phyloP scores from a whole-genome alignment of 768 basidiomycete species.

The Tricholoma terreum region DNA sequence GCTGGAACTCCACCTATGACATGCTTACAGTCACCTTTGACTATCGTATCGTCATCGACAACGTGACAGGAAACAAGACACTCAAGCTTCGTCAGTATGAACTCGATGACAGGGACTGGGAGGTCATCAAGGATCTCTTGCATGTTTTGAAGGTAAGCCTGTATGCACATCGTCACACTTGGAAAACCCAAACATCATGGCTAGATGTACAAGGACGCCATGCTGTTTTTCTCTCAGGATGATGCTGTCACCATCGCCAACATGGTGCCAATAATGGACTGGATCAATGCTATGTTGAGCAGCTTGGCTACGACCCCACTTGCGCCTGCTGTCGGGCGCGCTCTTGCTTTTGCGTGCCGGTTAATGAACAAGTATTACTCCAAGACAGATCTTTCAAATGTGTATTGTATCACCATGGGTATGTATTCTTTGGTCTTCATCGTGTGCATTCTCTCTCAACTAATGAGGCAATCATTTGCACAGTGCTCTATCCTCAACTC shows the following conservation, averaged over 20 bases:
- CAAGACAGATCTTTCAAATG: constrained; percentile 11
- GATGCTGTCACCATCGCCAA: constrained; percentile 20
- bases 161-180: not conserved
- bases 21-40: constrained; percentile 28
- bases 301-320: constrained; percentile 2
- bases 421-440: constrained; percentile 4
- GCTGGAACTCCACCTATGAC: constrained; percentile 10
- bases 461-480: too few species aligned
- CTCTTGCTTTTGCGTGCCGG: constrained; percentile 18
- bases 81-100: constrained; percentile 14
- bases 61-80: constrained; percentile 16
- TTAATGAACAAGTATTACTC: constrained; percentile 28
- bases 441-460: too few species aligned
- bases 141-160: constrained; percentile 24
- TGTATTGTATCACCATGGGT: constrained; percentile 25
- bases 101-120: constrained; percentile 24
- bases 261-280: constrained; percentile 38
- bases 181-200: not conserved
- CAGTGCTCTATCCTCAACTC: constrained; percentile 34
- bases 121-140: constrained; percentile 20
- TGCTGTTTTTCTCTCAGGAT: constrained; percentile 23
- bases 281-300: constrained; percentile 20
- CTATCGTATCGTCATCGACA: constrained; percentile 22
- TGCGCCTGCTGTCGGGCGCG: constrained; percentile 15
- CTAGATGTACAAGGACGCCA: constrained; percentile 32